Evolutionary conservation across 2,329 filamentous ascomycete species (phyloP), one percentile per base, ranked within the genome.

Genomic region (Colletotrichum liriopes): DNA sequence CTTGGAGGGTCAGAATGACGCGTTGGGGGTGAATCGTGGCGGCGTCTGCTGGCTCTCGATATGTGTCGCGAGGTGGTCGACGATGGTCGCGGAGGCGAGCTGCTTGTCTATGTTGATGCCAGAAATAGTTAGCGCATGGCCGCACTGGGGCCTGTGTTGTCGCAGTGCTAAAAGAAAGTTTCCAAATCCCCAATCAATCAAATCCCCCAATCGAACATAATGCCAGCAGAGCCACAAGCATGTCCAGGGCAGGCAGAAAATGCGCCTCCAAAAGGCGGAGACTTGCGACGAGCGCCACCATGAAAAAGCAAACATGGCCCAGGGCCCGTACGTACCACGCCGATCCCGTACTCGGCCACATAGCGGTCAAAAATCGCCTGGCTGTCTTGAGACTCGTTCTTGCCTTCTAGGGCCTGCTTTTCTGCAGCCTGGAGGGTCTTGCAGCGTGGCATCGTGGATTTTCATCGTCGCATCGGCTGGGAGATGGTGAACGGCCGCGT

Each of bases 381-480:
- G 78, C 83, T 86, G 75, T 86, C 84, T 74, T 86, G 84, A 9
- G 83, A 82, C 65, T 84, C 83, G 71, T 79, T 77, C 68, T 71
- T 77, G 64, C 79, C 82, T 6, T 80, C 75, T 9, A 78, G 58
- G 3, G 74, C 78, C 71, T 70, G 75, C 16, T 76, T 74, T 26
- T 79, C 80, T 5, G 79, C 79, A 59, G 78, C 74, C 56, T 60
- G 70, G 45, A 81, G 75, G 75, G 76, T 78, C 66, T 75, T 69
- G 43, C 76, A 71, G 26, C 74, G 74, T 69, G 76, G 77, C 81
- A 83, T 83, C 35, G 61, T 75, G 66, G 29, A 11, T 16, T 29
- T 9, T 39, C 68, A 64, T 73, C 18, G 58, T 68, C n/a, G n/a
- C 32, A 23, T 43, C 9, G 20, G 18, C 39, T 61, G 32, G 32